phyloP scores from a whole-genome alignment of 2,329 filamentous ascomycete species.

The Penicillium sumatraense region DNA sequence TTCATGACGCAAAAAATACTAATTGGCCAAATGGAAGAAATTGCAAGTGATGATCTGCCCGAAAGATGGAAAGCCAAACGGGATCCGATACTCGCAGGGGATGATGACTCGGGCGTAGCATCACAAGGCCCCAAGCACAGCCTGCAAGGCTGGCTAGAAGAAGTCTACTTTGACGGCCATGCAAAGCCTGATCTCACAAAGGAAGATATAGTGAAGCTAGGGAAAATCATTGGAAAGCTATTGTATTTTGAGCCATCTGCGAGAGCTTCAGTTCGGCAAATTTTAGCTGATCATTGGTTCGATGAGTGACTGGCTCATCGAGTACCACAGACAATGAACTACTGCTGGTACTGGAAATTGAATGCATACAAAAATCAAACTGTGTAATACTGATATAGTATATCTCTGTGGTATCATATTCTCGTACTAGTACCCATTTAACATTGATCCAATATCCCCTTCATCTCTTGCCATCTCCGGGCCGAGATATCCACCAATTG shows the following conservation, averaged over 20 bases:
- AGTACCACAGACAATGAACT: no score
- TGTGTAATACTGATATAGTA: no score
- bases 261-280: no score
- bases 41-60: slow-evolving; percentile 38
- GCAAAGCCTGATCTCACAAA: slow-evolving; percentile 27
- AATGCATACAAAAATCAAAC: no score
- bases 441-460: slow-evolving; percentile 45
- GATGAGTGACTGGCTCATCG: no score
- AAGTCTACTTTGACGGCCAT: slow-evolving; percentile 42
- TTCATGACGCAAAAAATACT: slow-evolving; percentile 39
- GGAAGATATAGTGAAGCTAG: no score
- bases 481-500: slow-evolving; percentile 64
- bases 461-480: slow-evolving; percentile 67
- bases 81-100: slow-evolving; percentile 28
- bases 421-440: slow-evolving; percentile 17
- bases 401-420: slow-evolving; percentile 34
- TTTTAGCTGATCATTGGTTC: no score
- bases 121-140: no score
- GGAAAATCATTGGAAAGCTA: no score
- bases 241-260: no score
- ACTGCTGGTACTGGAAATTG: no score
- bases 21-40: slow-evolving; percentile 43
- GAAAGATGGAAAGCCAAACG: slow-evolving; percentile 38
- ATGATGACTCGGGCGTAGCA: slow-evolving; percentile 20
- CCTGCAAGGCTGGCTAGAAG: slow-evolving; percentile 44